phyloP scores from a whole-genome alignment of 192 early-diverging fungal species.

The Backusella circina region DNA sequence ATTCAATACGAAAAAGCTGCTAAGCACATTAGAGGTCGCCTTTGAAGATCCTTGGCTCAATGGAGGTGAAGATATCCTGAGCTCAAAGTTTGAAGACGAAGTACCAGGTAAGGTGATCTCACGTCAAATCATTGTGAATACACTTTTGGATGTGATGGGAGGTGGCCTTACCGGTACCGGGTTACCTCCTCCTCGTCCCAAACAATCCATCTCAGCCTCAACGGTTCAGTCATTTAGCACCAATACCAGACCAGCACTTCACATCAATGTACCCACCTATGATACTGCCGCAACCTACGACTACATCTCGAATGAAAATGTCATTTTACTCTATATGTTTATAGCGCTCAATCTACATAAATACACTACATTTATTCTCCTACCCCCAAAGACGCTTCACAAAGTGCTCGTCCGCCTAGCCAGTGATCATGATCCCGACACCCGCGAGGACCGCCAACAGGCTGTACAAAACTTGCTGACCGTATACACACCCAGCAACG shows the following conservation, averaged over 20 bases:
- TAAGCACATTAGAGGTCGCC: conserved; percentile 48
- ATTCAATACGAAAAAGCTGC: conserved; percentile 49
- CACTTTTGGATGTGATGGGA: conserved; percentile 52
- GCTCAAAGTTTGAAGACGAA: conserved; percentile 43
- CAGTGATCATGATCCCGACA: conserved; percentile 39
- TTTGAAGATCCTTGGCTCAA: conserved; percentile 62
- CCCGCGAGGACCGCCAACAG: conserved; percentile 47
- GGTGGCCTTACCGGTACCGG: conserved; percentile 15
- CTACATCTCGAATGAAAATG: conserved; percentile 16
- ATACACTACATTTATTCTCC: conserved; percentile 50
- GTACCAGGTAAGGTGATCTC: conserved; percentile 50
- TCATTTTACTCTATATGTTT: conserved; percentile 48
- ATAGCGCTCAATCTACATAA: conserved; percentile 51
- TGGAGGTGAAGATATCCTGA: conserved; percentile 41
- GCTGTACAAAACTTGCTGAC: conserved; percentile 52
- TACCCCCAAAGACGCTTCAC: conserved; percentile 51
- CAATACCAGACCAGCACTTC: not conserved
- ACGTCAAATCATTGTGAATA: conserved; percentile 58
- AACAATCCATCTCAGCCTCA: conserved; percentile 28
- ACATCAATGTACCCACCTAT: conserved; percentile 11
- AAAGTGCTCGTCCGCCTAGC: conserved; percentile 46
- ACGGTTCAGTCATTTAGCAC: conserved; percentile 24
- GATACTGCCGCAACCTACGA: not conserved
- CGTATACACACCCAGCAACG: conserved; percentile 51
- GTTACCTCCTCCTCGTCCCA: conserved; percentile 24